Evolutionary conservation across 169 alveolate genomes (phyloP), one percentile per base, ranked within the genome.

Genomic region (Plasmodium adleri): DNA sequence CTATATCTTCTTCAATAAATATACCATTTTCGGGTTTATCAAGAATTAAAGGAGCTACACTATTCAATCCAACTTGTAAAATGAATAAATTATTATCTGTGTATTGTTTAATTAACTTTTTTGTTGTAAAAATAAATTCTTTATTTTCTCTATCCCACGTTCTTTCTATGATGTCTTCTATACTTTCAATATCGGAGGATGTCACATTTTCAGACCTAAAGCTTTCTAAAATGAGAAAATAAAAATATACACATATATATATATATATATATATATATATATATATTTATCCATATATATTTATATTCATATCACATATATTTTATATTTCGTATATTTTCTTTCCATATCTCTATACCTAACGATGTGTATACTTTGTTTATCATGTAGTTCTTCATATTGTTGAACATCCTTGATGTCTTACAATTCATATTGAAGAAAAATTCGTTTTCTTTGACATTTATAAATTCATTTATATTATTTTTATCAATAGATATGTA

Each of bases 91-190:
- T 75, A 58, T 24, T 63, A 6, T 26, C 74, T 49, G 50, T 49
- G 54, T 76, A 76, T 56, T 76, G 62, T 67, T 76, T 43, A 20
- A 76, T 76, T 63, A 76, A 47, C 68, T 24, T 76, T 52, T 47
- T 76, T 13, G 75, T 63, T 43, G 75, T 49, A 6, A 8, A 22
- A 45, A 76, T 15, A 39, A 76, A 76, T 15, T 76, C 88, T 47
- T 76, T 76, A 22, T 76, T 76, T 58, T 76, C 88, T 64, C 59
- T 8, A 28, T 76, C 88, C 88, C 88, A 76, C 28, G 88, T 76
- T 20, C 24, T 63, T n/a, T 76, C 78, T 20, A 76, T 54, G 17
- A 63, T 39, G 1, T 67, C 58, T 52, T 76, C 88, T 8, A 76
- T 64, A 13, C 52, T 22, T 43, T 76, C 62, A 4, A 49, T 67